A percentile compares a stretch with the other conserved stretches of the same genome.
Conservation (phyloP, 352 stramenopile species). For the Thraustochytrium sp. region DNA sequence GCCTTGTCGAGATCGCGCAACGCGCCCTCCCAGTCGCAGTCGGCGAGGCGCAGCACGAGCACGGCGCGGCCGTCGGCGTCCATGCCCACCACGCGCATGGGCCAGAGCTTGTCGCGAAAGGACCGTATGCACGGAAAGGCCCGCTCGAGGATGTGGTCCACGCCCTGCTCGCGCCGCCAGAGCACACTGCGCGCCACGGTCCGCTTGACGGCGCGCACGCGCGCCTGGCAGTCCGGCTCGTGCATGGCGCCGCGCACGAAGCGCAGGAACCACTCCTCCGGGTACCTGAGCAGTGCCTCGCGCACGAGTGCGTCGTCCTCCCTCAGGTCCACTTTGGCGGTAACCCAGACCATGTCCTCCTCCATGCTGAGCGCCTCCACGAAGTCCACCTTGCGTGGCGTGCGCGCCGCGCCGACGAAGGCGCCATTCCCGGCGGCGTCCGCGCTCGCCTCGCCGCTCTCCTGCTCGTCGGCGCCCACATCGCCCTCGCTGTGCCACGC, state of each 20-base stretch:
- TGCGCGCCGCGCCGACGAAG: too few relatives aligned
- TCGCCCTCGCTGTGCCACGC: too few relatives aligned
- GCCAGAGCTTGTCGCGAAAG: background rate
- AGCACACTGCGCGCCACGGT: background rate
- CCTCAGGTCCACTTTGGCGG: background rate
- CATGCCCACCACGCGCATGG: background rate
- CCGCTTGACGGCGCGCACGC: background rate
- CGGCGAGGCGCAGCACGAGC: background rate
- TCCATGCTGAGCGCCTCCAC: background rate
- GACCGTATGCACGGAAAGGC: background rate
- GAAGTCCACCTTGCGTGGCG: background rate
- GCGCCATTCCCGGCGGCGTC: too few relatives aligned
- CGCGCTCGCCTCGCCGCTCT: too few relatives aligned
- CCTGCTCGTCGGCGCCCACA: too few relatives aligned
- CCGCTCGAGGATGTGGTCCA: background rate
- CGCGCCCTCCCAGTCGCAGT: background rate
- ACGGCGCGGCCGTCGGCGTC: background rate
- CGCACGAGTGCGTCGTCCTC: background rate
- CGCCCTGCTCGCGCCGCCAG: background rate
- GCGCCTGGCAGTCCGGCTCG: background rate
- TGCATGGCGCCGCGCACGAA: background rate
- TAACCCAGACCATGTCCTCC: conserved; percentile 7
- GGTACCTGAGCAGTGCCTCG: background rate
- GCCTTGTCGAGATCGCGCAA: background rate
- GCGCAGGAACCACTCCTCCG: background rate